These are phyloP conservation scores for Calonectria naviculata DNA, from an alignment of 2,329 filamentous ascomycete genomes.

Conservation along the genomic window DNA sequence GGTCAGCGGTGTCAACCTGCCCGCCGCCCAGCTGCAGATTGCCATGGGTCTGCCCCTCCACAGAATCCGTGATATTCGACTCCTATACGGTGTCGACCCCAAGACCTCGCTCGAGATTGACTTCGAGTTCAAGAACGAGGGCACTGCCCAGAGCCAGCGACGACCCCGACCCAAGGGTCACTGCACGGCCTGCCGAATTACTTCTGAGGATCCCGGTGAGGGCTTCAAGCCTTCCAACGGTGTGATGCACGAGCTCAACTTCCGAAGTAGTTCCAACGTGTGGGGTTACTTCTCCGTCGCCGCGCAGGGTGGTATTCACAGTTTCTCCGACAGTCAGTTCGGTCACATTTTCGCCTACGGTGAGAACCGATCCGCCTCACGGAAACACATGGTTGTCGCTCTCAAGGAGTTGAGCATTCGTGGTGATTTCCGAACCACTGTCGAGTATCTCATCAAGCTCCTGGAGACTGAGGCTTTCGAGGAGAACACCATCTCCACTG, in stretches of 20 bases:
- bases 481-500: constrained; percentile 98
- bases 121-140: constrained; percentile 92
- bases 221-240: constrained; percentile 99
- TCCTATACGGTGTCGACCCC: constrained; percentile 95
- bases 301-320: constrained; percentile 96
- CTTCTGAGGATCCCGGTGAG: constrained; percentile 97
- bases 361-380: constrained; percentile 93
- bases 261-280: constrained; percentile 97
- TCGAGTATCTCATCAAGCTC: constrained; percentile 99
- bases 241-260: constrained; percentile 99
- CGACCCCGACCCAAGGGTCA: constrained; percentile 95
- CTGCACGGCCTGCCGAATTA: constrained; percentile 98
- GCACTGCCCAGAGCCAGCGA: constrained; percentile 85
- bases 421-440: constrained; percentile 98
- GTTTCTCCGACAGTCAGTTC: constrained; percentile 98
- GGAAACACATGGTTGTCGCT: constrained; percentile 99
- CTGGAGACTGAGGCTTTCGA: constrained; percentile 98
- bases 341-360: constrained; percentile 99
- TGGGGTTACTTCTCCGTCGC: constrained; percentile 99
- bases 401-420: constrained; percentile 99
- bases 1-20: constrained; percentile 97
- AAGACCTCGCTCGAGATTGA: constrained; percentile 89
- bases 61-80: constrained; percentile 93
- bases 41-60: constrained; percentile 98
- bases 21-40: constrained; percentile 96